A percentile compares a stretch with the other conserved stretches of the same genome.
Conservation (phyloP, 169 alveolate genomes). For the Plasmodium fragile region DNA sequence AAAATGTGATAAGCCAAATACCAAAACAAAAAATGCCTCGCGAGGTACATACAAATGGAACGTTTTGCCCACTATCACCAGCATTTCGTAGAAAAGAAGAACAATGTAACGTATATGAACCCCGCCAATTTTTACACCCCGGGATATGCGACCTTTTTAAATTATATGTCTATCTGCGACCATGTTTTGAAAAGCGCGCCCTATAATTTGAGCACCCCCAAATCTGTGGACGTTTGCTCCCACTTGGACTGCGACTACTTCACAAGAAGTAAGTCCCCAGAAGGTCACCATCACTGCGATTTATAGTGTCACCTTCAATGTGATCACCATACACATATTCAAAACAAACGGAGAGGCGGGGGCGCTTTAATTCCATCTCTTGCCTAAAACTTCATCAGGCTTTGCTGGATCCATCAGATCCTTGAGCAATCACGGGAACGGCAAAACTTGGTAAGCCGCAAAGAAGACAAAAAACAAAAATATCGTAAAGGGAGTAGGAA, state of each 20-base stretch:
- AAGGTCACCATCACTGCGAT: not conserved
- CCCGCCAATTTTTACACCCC: conserved; percentile 53
- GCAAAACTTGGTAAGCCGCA: conserved; percentile 49
- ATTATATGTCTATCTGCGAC: conserved; percentile 77
- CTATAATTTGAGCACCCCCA: conserved; percentile 34
- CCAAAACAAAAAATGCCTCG: not conserved
- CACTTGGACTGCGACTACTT: conserved; percentile 66
- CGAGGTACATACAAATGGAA: not conserved
- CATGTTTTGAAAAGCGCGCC: conserved; percentile 42
- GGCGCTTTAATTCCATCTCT: not conserved
- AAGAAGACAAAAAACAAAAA: not conserved
- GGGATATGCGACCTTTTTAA: conserved; percentile 70
- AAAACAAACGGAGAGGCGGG: not conserved
- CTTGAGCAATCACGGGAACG: conserved; percentile 40
- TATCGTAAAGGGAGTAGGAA: not conserved
- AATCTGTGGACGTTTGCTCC: conserved; percentile 54
- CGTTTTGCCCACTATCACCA: not conserved
- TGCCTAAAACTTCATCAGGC: conserved; percentile 9
- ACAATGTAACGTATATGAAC: conserved; percentile 48
- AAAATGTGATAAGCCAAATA: not conserved
- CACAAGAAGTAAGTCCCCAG: conserved; percentile 37
- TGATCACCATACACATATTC: not conserved
- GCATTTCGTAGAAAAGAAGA: conserved; percentile 37
- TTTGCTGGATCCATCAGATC: conserved; percentile 69
- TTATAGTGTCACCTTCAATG: not conserved